Conservation (phyloP, 345 rosid species). For the Odontarrhena argentea region DNA sequence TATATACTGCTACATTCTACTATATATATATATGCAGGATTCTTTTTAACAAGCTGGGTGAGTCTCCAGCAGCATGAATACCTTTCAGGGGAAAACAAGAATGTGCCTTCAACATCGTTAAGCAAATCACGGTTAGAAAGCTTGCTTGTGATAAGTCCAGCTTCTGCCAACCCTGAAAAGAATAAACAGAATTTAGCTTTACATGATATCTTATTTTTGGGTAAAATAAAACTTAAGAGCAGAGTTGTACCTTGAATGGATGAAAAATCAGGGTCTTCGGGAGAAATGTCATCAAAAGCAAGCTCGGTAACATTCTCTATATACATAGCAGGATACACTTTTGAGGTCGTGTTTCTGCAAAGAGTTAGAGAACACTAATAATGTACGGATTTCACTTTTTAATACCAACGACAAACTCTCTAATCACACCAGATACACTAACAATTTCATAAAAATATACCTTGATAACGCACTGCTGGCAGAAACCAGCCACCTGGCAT, state of each 20-base stretch:
- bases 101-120: slow-evolving; percentile 53
- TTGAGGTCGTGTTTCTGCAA: slow-evolving; percentile 69
- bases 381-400: background rate
- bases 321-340: slow-evolving; percentile 96
- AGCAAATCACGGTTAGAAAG: slow-evolving; percentile 78
- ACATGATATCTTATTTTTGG: background rate
- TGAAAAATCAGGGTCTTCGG: slow-evolving; percentile 86
- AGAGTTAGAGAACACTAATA: slow-evolving; percentile 29
- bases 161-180: slow-evolving; percentile 94
- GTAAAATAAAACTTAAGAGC: slow-evolving; percentile 3
- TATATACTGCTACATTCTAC: background rate
- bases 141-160: slow-evolving; percentile 95
- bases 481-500: slow-evolving; percentile 91
- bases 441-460: slow-evolving; percentile 45
- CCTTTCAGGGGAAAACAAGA: slow-evolving; percentile 87
- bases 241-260: slow-evolving; percentile 78
- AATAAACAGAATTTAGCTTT: slow-evolving; percentile 32
- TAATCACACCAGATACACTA: slow-evolving; percentile 22
- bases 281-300: slow-evolving; percentile 88
- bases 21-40: background rate
- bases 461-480: slow-evolving; percentile 84
- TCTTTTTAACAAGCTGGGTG: background rate
- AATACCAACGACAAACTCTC: slow-evolving; percentile 22
- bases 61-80: slow-evolving; percentile 32
- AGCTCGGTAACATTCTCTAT: slow-evolving; percentile 87